A percentile compares a stretch with the other conserved stretches of the same genome.
Evolutionary conservation across 1,139 yeast genomes (phyloP).

Genomic region (Debaryomyces sp.): DNA sequence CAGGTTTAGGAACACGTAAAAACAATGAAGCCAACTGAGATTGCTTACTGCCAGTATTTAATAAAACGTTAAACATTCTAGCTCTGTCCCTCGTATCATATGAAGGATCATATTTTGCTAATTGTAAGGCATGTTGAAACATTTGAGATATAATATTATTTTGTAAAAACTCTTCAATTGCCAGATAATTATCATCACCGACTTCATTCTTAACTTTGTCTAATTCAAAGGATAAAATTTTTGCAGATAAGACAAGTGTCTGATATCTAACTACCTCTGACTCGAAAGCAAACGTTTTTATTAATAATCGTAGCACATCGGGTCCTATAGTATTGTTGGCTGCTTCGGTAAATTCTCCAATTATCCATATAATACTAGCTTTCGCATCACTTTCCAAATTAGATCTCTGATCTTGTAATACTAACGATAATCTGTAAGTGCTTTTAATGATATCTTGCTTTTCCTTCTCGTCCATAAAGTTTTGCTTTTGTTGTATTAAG

Average conservation of each 20-base stretch:
- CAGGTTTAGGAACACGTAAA: conserved; percentile 81
- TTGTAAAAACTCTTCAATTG: conserved; percentile 29
- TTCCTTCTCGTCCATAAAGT: conserved; percentile 23
- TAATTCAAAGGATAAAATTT: conserved; percentile 60
- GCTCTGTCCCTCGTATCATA: conserved; percentile 88
- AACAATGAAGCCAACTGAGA: conserved; percentile 70
- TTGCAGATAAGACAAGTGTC: conserved; percentile 72
- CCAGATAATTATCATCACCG: conserved; percentile 28
- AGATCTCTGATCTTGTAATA: conserved; percentile 27
- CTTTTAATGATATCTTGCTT: conserved; percentile 35
- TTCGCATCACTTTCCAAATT: conserved; percentile 57
- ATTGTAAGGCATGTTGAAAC: conserved; percentile 62
- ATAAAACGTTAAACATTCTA: conserved; percentile 63
- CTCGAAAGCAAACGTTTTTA: conserved; percentile 61
- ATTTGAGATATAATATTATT: conserved; percentile 48
- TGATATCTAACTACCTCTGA: conserved; percentile 67
- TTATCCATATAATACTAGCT: conserved; percentile 86
- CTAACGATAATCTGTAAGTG: conserved; percentile 38
- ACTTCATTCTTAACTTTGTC: conserved; percentile 32
- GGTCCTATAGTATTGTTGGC: conserved; percentile 59
- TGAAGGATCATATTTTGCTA: conserved; percentile 73
- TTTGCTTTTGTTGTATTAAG: conserved; percentile 61
- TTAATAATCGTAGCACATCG: conserved; percentile 67
- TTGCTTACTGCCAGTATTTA: conserved; percentile 35
- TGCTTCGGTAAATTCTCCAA: conserved; percentile 74